Evolutionary conservation across 768 basidiomycete species (phyloP).

Genomic region (Psilocybe subaeruginosa): DNA sequence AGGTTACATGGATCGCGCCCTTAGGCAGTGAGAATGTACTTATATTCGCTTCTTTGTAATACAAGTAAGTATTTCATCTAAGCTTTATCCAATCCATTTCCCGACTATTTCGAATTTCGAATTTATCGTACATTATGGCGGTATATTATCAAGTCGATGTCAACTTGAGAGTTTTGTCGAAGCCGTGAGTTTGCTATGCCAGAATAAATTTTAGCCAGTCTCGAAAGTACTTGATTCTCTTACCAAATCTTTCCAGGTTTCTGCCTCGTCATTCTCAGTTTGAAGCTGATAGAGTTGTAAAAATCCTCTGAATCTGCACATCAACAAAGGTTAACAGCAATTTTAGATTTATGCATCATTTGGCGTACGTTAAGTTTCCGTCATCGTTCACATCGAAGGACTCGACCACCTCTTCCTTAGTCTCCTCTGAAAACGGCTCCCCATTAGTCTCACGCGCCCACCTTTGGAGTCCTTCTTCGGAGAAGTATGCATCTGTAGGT

Average conservation of each 20-base stretch:
- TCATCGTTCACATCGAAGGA: conserved; percentile 77
- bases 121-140: neutral
- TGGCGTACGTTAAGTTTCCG: conserved; percentile 69
- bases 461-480: conserved; percentile 63
- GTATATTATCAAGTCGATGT: conserved; percentile 5
- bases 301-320: conserved; percentile 72
- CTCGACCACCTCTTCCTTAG: conserved; percentile 76
- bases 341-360: conserved; percentile 31
- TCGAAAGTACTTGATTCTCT: conserved; percentile 22
- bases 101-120: neutral
- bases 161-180: conserved; percentile 66
- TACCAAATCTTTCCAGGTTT: conserved; percentile 85
- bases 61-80: neutral
- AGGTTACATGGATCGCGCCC: neutral
- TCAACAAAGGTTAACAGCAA: conserved; percentile 29
- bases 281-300: conserved; percentile 85
- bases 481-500: conserved; percentile 59
- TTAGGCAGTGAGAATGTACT: neutral
- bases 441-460: conserved; percentile 87
- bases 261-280: conserved; percentile 81
- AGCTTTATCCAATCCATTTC: neutral
- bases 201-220: neutral
- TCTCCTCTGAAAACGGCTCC: conserved; percentile 73
- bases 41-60: neutral
- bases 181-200: conserved; percentile 70